Percentiles rank a stretch among this genome's conserved stretches.
phyloP scores from a whole-genome alignment of 495 filamentous ascomycete genomes.

The Trichocladium antarcticum region DNA sequence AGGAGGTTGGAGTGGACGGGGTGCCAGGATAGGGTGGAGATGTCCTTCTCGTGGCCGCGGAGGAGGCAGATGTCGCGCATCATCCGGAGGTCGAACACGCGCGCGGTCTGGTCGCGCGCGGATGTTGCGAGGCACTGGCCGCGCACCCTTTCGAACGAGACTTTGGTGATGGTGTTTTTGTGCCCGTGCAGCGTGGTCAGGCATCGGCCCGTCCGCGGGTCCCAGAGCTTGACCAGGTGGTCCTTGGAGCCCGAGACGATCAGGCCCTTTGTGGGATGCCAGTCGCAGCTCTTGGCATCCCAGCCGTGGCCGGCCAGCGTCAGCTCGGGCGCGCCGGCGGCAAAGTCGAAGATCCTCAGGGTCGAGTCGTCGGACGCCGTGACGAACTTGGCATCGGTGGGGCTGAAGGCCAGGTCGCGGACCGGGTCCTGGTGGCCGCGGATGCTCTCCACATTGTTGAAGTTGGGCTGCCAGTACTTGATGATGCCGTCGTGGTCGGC shows the following conservation, averaged over 20 bases:
- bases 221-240: constrained; percentile 94
- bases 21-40: constrained; percentile 89
- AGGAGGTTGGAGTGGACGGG: constrained; percentile 78
- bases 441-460: constrained; percentile 94
- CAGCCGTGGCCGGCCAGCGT: constrained; percentile 82
- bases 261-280: constrained; percentile 92
- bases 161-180: constrained; percentile 89
- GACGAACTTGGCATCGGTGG: constrained; percentile 88
- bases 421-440: constrained; percentile 84
- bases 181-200: constrained; percentile 93
- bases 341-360: constrained; percentile 93
- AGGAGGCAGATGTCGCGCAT: constrained; percentile 94
- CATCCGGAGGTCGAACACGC: constrained; percentile 91
- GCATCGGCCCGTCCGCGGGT: constrained; percentile 78
- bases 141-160: constrained; percentile 70
- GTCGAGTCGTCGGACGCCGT: constrained; percentile 90
- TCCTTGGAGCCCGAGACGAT: constrained; percentile 96
- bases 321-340: constrained; percentile 68
- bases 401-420: constrained; percentile 83
- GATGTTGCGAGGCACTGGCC: constrained; percentile 81
- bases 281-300: constrained; percentile 93
- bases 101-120: constrained; percentile 80
- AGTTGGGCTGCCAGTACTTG: constrained; percentile 99
- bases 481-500: constrained; percentile 90
- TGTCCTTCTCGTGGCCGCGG: constrained; percentile 86